Evolutionary conservation across 352 stramenopile species (phyloP).

Genomic region (Peronosclerospora sorghi): DNA sequence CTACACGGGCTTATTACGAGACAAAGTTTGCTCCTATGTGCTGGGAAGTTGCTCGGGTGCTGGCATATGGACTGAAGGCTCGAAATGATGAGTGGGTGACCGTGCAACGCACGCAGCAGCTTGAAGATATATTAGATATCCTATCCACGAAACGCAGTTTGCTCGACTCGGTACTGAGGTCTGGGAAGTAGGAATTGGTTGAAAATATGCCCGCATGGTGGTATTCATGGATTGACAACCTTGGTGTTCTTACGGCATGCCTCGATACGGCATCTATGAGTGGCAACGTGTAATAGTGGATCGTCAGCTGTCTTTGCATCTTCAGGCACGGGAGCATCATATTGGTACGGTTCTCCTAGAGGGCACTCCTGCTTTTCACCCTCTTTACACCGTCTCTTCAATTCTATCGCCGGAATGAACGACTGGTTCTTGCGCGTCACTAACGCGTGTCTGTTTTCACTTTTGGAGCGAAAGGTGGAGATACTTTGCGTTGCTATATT

Average conservation of each 20-base stretch:
- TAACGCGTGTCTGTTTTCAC: slow-evolving; percentile 57
- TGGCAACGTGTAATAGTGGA: slow-evolving; percentile 63
- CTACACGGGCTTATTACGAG: slow-evolving; percentile 53
- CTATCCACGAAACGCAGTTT: slow-evolving; percentile 26
- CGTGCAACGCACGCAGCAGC: slow-evolving; percentile 59
- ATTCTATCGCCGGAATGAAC: slow-evolving; percentile 30
- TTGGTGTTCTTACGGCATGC: slow-evolving; percentile 75
- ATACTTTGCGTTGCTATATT: slow-evolving; percentile 38
- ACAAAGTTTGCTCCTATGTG: slow-evolving; percentile 69
- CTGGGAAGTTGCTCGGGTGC: slow-evolving; percentile 52
- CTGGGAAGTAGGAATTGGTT: slow-evolving; percentile 45
- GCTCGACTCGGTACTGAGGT: slow-evolving; percentile 47
- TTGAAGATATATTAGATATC: slow-evolving; percentile 59
- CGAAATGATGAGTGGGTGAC: slow-evolving; percentile 77
- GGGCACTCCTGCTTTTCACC: slow-evolving; percentile 34
- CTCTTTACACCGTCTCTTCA: slow-evolving; percentile 56
- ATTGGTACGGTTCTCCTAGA: slow-evolving; percentile 67
- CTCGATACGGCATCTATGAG: slow-evolving; percentile 53
- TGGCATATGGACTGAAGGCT: slow-evolving; percentile 77
- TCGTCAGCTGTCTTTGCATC: slow-evolving; percentile 63
- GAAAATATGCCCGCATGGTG: slow-evolving; percentile 80
- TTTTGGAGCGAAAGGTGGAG: slow-evolving; percentile 69
- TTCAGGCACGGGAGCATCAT: slow-evolving; percentile 50
- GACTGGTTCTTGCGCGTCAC: slow-evolving; percentile 51
- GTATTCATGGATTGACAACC: slow-evolving; percentile 82